Base-by-base conservation (phyloP, 768 basidiomycete genomes). In the Lyophyllum shimeji region DNA sequence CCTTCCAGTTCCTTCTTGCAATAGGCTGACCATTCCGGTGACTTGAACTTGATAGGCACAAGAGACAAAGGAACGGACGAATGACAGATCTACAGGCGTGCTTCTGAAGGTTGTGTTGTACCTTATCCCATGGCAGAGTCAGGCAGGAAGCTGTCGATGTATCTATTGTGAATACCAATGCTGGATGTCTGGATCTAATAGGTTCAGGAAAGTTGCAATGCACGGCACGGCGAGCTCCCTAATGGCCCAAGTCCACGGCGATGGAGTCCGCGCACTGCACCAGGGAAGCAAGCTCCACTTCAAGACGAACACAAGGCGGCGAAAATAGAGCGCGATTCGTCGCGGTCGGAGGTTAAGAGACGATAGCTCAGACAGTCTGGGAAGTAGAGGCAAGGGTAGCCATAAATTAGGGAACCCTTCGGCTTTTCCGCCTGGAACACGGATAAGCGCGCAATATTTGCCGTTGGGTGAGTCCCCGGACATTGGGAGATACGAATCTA, bases 391-490 rank as follows among this genome's bases (percentile, higher is more conserved):
- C 1, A 2, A 7, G 25, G 46, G 12, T 2, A 46, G 45, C 45
- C 21, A 27, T 46, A 46, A 46, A 12, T 46, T 29, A 25, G 24
- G 46, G 9, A 17, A n/a, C 46, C 25, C 34, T 43, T 52, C 40
- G 11, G 25, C 40, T 29, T 3, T 12, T 7, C 25, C 23, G 20
- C 20, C 44, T 40, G 39, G 6, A n/a, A n/a, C 39, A 40, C 9
- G 45, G 52, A 50, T 54, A 58, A 58, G 57, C 42, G 57, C 42
- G 57, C 53, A 51, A 15, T 15, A 49, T 58, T 54, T 39, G 57
- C 57, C 27, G 53, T 58, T 58, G 57, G 44, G 1, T 25, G 3
- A 13, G 29, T 29, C 21, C 21, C 44, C 4, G 25, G 44, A 27
- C 44, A 45, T 24, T 3, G 44, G 25, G 44, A 24, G 21, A 45